phyloP scores from a whole-genome alignment of 2,329 filamentous ascomycete genomes.

The Calonectria montana region DNA sequence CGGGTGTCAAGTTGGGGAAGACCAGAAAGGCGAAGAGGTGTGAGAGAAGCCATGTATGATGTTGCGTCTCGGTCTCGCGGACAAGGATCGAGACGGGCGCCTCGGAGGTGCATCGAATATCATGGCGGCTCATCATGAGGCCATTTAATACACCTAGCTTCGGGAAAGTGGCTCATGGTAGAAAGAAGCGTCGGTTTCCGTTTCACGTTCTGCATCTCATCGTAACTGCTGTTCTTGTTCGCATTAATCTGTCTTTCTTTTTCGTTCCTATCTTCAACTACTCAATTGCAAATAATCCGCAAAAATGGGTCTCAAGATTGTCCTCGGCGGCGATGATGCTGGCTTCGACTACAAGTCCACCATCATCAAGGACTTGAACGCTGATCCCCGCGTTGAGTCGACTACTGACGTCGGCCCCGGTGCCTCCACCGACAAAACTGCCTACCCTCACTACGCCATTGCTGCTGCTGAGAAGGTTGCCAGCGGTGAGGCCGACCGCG shows the following conservation, averaged over 20 bases:
- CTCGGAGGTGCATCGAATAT: background rate
- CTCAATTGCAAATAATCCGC: background rate
- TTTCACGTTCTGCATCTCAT: background rate
- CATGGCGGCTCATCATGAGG: background rate
- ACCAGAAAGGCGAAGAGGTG: background rate
- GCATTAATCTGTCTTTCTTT: background rate
- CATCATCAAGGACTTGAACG: constrained; percentile 77
- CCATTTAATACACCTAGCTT: constrained; percentile 5
- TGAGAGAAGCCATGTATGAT: background rate
- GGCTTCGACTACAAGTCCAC: constrained; percentile 82
- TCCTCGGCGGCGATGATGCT: constrained; percentile 61
- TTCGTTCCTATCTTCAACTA: background rate
- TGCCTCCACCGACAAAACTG: constrained; percentile 75
- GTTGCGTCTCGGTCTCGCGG: background rate
- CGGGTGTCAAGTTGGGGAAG: background rate
- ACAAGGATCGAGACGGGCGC: constrained; percentile 1
- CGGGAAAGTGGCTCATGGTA: background rate
- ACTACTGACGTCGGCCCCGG: constrained; percentile 79
- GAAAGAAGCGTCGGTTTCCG: background rate
- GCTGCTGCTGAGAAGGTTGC: constrained; percentile 73
- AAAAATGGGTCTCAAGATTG: constrained; percentile 21
- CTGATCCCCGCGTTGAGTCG: constrained; percentile 68
- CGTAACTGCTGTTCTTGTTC: background rate
- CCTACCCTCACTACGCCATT: constrained; percentile 83
- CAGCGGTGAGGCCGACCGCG: constrained; percentile 76